A percentile compares a stretch with the other conserved stretches of the same genome.
Conservation (phyloP, 768 basidiomycete genomes). For the Rhodotorula graminis region DNA sequence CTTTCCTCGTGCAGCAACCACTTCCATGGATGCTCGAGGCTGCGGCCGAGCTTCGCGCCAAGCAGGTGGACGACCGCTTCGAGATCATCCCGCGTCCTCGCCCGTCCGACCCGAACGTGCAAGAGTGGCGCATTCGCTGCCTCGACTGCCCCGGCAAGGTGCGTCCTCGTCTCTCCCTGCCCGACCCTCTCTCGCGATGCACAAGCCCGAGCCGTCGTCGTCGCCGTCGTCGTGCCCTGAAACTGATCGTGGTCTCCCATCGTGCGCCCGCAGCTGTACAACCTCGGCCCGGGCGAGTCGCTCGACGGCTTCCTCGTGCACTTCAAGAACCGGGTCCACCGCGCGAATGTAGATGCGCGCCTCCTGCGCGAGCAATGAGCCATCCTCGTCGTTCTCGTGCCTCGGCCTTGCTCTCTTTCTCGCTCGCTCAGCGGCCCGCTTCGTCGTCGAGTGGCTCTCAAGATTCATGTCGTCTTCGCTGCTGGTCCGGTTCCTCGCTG, state of each 20-base stretch:
- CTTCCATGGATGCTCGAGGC: constrained; percentile 69
- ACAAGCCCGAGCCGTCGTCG: neutral
- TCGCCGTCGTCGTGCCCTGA: neutral
- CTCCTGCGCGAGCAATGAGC: constrained; percentile 3
- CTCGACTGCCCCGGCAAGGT: constrained; percentile 91
- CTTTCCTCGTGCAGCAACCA: constrained; percentile 47
- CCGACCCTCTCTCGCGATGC: neutral
- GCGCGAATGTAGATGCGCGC: constrained; percentile 41
- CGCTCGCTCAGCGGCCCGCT: too few species aligned
- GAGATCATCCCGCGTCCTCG: constrained; percentile 62
- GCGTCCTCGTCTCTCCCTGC: constrained; percentile 32
- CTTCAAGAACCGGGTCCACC: constrained; percentile 53
- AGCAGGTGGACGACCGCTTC: constrained; percentile 77
- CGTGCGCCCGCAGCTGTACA: constrained; percentile 62
- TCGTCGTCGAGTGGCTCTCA: too few species aligned
- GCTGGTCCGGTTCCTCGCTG: too few species aligned
- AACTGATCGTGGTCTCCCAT: neutral
- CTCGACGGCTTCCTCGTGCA: constrained; percentile 89
- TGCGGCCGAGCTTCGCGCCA: constrained; percentile 62
- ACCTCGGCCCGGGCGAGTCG: constrained; percentile 80
- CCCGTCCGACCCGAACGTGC: constrained; percentile 56
- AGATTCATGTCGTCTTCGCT: too few species aligned
- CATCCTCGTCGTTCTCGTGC: neutral
- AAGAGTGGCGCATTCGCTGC: constrained; percentile 87
- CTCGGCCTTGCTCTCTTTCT: too few species aligned